Evolutionary conservation across 163 green algal species (phyloP).

Genomic region (Chloromonas sp.): DNA sequence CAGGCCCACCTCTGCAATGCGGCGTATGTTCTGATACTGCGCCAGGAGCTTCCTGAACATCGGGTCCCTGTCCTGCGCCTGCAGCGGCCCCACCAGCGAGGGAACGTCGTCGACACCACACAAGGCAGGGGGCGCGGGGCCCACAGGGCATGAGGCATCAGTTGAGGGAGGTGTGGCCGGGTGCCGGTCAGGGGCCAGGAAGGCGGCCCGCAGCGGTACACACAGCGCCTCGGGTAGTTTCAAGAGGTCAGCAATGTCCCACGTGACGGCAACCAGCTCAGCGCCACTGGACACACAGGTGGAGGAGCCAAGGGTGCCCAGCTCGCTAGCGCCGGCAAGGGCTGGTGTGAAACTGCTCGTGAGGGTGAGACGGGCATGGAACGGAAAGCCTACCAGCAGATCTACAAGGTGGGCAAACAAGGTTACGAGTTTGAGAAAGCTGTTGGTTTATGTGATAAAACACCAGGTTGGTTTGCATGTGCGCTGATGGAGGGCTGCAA

Average conservation of each 20-base stretch:
- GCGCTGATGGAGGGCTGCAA: neutral
- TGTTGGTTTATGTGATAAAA: neutral
- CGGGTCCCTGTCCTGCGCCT: neutral
- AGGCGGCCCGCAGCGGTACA: neutral
- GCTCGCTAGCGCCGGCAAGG: neutral
- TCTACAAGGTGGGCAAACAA: neutral
- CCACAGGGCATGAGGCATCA: too few relatives aligned
- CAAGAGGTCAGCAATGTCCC: slow-evolving; percentile 1
- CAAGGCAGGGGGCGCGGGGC: too few relatives aligned
- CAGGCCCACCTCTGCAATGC: neutral
- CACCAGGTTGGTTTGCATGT: neutral
- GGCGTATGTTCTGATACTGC: neutral
- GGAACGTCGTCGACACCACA: neutral
- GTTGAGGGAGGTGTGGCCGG: too few relatives aligned
- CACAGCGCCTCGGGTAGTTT: neutral
- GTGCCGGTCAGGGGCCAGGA: too few relatives aligned
- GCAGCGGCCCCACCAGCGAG: neutral
- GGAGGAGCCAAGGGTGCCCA: too few relatives aligned
- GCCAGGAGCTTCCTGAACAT: neutral
- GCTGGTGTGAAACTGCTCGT: neutral
- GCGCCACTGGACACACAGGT: too few relatives aligned
- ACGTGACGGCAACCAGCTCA: neutral
- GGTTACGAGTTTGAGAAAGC: neutral
- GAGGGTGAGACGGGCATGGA: neutral
- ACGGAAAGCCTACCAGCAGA: slow-evolving; percentile 1